phyloP scores from a whole-genome alignment of 2,329 filamentous ascomycete species.

The Metarhizium anisopliae region DNA sequence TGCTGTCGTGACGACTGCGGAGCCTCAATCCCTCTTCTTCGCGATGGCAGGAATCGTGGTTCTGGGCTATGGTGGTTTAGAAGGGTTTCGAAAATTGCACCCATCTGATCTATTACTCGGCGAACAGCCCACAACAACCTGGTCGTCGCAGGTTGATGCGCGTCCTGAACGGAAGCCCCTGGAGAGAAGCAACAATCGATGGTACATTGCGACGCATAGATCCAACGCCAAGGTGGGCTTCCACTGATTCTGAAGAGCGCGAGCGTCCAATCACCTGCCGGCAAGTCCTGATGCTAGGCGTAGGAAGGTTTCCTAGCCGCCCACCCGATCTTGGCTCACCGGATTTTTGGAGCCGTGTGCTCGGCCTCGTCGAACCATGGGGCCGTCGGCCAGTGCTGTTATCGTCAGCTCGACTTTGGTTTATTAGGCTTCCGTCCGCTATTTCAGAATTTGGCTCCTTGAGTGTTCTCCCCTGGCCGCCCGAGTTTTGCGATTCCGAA shows the following conservation, averaged over 20 bases:
- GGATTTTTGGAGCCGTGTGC: background rate
- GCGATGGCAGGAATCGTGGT: too few relatives aligned
- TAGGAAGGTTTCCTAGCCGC: background rate
- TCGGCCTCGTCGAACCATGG: background rate
- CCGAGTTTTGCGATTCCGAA: too few relatives aligned
- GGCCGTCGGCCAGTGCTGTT: too few relatives aligned
- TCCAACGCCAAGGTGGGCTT: background rate
- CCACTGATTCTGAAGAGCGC: background rate
- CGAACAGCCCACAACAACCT: background rate
- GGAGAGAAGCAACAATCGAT: background rate
- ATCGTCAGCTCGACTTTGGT: too few relatives aligned
- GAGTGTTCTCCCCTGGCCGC: too few relatives aligned
- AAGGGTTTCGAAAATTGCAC: too few relatives aligned
- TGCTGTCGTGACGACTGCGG: too few relatives aligned
- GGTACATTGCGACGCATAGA: background rate
- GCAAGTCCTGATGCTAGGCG: background rate
- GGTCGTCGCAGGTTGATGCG: slow-evolving; percentile 2
- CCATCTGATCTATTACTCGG: background rate
- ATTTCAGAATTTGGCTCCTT: too few relatives aligned
- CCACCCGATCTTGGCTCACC: background rate
- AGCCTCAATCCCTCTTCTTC: too few relatives aligned
- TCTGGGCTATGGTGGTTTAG: too few relatives aligned
- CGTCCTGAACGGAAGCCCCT: background rate
- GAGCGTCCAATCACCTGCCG: background rate
- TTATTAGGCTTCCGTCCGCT: too few relatives aligned